These are phyloP conservation scores for Cymbomonas tetramitiformis DNA, from an alignment of 139 green algal species.

Conservation along the genomic window DNA sequence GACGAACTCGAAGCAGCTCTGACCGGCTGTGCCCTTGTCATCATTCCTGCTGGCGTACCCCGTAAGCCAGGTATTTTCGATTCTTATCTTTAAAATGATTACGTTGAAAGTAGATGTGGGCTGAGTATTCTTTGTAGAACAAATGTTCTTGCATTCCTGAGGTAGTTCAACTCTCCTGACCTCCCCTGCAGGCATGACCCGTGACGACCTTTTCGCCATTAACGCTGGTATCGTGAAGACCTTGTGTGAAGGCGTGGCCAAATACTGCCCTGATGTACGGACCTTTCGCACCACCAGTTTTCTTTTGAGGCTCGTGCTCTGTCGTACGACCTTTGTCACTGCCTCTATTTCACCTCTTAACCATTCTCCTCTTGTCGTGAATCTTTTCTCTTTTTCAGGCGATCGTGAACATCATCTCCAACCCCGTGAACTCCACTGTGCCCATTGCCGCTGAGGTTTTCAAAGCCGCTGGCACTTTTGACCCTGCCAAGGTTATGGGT, in stretches of 20 bases:
- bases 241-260: conserved; percentile 65
- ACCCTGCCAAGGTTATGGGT: conserved; percentile 74
- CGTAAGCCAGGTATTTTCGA: too few relatives aligned
- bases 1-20: conserved; percentile 56
- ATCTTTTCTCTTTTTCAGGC: too few relatives aligned
- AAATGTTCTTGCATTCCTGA: too few relatives aligned
- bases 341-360: too few relatives aligned
- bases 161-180: too few relatives aligned
- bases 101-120: too few relatives aligned
- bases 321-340: too few relatives aligned
- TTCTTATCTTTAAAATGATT: too few relatives aligned
- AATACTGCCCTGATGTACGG: conserved; percentile 68
- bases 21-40: conserved; percentile 60
- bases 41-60: conserved; percentile 91
- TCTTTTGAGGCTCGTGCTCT: too few relatives aligned
- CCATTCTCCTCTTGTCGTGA: too few relatives aligned
- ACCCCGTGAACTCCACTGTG: conserved; percentile 83
- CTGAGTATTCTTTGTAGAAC: too few relatives aligned
- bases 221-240: conserved; percentile 88
- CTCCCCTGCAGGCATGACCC: conserved; percentile 99
- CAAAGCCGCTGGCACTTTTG: conserved; percentile 67
- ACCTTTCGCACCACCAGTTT: too few relatives aligned
- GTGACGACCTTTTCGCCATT: conserved; percentile 97
- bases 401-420: conserved; percentile 86
- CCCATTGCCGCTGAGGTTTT: conserved; percentile 69